Conservation (phyloP, 2,329 filamentous ascomycete genomes). For the Tolypocladium pustulatum region DNA sequence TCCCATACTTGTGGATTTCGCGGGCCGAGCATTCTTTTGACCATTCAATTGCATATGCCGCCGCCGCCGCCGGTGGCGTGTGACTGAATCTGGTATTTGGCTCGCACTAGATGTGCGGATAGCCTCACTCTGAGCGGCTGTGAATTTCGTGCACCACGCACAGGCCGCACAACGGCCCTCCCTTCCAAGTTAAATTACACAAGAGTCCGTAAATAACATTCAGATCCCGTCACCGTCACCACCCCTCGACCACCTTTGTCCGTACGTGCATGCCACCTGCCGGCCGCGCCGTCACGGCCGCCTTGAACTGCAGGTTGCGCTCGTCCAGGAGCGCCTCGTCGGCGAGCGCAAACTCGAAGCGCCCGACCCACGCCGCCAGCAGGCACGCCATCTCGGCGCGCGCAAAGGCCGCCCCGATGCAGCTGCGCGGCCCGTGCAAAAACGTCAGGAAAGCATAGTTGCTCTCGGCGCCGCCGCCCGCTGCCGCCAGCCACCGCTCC, state of each 20-base stretch:
- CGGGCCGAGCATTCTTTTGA: too few relatives aligned
- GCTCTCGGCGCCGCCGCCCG: constrained; percentile 59
- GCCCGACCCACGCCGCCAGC: constrained; percentile 64
- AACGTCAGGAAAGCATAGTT: constrained; percentile 78
- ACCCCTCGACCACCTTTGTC: constrained; percentile 56
- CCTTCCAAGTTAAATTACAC: not conserved
- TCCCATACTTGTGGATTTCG: too few relatives aligned
- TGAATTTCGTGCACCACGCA: not conserved
- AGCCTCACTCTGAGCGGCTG: too few relatives aligned
- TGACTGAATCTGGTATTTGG: too few relatives aligned
- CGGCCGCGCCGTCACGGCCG: constrained; percentile 62
- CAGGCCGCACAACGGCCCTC: not conserved
- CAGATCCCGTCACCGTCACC: constrained; percentile 18
- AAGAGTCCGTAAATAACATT: not conserved
- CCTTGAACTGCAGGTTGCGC: constrained; percentile 54
- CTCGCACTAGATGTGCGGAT: too few relatives aligned
- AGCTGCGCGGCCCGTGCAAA: constrained; percentile 74
- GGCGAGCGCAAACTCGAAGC: constrained; percentile 53
- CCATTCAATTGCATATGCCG: too few relatives aligned
- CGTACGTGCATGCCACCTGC: constrained; percentile 61
- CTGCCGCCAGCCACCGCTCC: constrained; percentile 59
- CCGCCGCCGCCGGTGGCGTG: too few relatives aligned
- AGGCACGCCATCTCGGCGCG: constrained; percentile 78
- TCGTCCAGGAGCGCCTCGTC: constrained; percentile 55
- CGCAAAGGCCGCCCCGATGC: constrained; percentile 75